Evolutionary conservation across 1,284 basidiomycete species (phyloP).

Genomic region (Leccinum pachyderme): DNA sequence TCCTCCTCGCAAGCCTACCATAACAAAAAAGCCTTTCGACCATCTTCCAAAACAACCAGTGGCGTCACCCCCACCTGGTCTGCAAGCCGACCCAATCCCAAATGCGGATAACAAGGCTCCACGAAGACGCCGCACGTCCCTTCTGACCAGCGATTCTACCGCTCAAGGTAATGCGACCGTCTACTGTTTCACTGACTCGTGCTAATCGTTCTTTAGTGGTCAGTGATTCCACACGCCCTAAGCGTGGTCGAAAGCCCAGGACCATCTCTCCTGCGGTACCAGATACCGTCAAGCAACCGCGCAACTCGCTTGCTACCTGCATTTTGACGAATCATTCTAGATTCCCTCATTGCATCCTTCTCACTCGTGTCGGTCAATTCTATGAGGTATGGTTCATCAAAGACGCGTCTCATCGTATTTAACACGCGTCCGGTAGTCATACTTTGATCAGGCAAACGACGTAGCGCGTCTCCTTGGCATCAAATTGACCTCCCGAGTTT

Average conservation of each 20-base stretch:
- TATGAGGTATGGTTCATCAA: constrained; percentile 68
- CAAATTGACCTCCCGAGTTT: constrained; percentile 73
- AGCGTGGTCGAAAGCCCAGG: constrained; percentile 25
- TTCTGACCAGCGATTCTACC: not conserved
- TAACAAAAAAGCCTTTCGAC: constrained; percentile 51
- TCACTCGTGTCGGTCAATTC: constrained; percentile 92
- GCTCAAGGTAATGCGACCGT: constrained; percentile 9
- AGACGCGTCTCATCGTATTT: constrained; percentile 5
- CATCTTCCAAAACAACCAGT: constrained; percentile 50
- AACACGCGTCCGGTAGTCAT: constrained; percentile 57
- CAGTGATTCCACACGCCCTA: constrained; percentile 7
- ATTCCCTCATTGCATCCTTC: constrained; percentile 85
- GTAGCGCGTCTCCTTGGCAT: constrained; percentile 78
- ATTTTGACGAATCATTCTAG: constrained; percentile 70
- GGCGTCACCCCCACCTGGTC: not conserved
- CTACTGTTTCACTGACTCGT: not conserved
- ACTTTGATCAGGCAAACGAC: constrained; percentile 86
- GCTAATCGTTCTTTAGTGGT: not conserved
- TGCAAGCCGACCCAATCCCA: not conserved
- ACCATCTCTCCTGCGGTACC: not conserved
- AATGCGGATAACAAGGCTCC: constrained; percentile 1
- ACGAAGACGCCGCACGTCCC: constrained; percentile 2
- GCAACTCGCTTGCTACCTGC: constrained; percentile 60
- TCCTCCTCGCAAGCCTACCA: constrained; percentile 18
- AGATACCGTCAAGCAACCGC: constrained; percentile 34